Evolutionary conservation across 768 basidiomycete genomes (phyloP).

Genomic region (Serpula lacrymans): DNA sequence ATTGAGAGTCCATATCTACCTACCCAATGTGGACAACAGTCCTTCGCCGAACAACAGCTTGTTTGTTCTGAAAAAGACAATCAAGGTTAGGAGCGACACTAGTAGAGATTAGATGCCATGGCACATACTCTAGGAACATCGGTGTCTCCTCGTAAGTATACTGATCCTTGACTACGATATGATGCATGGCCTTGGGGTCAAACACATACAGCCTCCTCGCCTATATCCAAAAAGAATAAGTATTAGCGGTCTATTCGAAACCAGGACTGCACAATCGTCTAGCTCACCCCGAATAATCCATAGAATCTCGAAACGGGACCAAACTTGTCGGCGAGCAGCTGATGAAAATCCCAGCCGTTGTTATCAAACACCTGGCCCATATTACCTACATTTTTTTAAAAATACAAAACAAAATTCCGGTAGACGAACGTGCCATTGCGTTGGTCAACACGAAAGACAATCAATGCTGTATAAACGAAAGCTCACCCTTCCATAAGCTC

Average conservation of each 20-base stretch:
- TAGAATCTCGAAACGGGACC: neutral
- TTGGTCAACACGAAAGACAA: no score
- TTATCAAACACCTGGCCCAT: neutral
- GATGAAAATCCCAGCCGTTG: neutral
- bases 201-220: conserved; percentile 27
- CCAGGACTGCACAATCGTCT: no score
- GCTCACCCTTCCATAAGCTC: conserved; percentile 4
- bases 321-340: neutral
- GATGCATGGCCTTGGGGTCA: conserved; percentile 35
- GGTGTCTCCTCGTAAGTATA: conserved; percentile 35
- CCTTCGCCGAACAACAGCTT: conserved; percentile 35
- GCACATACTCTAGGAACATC: conserved; percentile 29
- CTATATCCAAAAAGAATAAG: no score
- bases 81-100: neutral
- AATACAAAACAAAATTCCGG: no score
- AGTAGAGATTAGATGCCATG: neutral
- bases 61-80: conserved; percentile 16
- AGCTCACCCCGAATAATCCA: neutral
- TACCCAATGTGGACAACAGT: conserved; percentile 35
- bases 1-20: conserved; percentile 6
- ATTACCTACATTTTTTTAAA: no score
- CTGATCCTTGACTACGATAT: conserved; percentile 35
- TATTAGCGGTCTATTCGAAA: no score
- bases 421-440: no score
- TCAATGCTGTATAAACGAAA: no score